Evolutionary conservation across 495 filamentous ascomycete species (phyloP).

Genomic region (Umbilicaria muhlenbergii): DNA sequence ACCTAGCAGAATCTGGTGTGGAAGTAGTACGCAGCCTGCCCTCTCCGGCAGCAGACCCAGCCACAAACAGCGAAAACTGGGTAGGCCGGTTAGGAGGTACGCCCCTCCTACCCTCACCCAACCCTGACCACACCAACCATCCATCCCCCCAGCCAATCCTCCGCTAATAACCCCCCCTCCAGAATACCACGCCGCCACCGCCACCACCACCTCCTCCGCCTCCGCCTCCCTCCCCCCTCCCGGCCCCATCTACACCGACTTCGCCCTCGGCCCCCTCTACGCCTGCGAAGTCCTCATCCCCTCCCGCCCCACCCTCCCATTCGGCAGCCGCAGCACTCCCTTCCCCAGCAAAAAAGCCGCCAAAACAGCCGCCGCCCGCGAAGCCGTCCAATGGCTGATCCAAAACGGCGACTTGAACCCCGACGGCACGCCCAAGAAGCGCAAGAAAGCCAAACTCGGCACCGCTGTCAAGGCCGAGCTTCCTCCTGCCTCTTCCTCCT

Average conservation of each 20-base stretch:
- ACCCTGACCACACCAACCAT: background rate
- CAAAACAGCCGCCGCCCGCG: constrained; percentile 9
- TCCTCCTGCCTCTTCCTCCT: background rate
- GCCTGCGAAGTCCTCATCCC: constrained; percentile 32
- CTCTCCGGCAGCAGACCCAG: too few relatives aligned
- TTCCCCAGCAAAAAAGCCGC: constrained; percentile 18
- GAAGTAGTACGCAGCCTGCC: background rate
- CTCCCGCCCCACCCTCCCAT: background rate
- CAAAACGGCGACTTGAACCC: constrained; percentile 4
- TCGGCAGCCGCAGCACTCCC: constrained; percentile 5
- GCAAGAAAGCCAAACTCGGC: constrained; percentile 7
- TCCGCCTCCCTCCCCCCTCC: constrained; percentile 12
- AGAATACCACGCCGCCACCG: background rate
- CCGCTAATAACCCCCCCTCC: background rate
- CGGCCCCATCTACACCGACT: constrained; percentile 18
- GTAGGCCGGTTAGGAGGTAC: too few relatives aligned
- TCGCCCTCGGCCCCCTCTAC: constrained; percentile 20
- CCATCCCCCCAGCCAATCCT: background rate
- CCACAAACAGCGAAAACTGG: too few relatives aligned
- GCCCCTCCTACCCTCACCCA: too few relatives aligned
- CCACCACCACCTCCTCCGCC: constrained; percentile 2
- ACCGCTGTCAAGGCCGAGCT: constrained; percentile 3
- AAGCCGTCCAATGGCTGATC: constrained; percentile 16
- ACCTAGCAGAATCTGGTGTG: constrained; percentile 7
- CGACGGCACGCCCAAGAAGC: constrained; percentile 5